Conservation (phyloP, 345 rosid genomes). For the Eucalyptus shirleyi region DNA sequence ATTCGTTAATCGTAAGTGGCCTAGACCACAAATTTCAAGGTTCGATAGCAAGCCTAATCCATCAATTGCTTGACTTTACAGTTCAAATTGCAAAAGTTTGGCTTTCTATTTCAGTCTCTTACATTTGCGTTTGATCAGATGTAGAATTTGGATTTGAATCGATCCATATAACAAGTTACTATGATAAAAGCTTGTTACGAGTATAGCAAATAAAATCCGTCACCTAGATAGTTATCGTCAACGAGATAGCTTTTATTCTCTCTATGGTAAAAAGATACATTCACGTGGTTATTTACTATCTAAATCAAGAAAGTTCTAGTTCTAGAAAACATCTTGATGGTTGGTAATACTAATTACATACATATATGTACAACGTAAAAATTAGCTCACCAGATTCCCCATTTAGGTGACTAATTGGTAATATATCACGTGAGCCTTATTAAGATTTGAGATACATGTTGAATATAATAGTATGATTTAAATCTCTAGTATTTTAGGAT, state of each 20-base stretch:
- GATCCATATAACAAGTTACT: background rate
- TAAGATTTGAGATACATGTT: background rate
- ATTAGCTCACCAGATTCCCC: background rate
- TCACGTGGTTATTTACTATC: background rate
- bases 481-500: background rate
- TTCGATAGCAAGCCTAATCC: background rate
- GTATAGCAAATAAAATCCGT: background rate
- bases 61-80: background rate
- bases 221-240: background rate
- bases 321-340: background rate
- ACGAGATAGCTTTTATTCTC: background rate
- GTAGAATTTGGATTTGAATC: background rate
- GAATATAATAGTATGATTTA: background rate
- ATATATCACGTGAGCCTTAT: background rate
- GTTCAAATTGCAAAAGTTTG: background rate
- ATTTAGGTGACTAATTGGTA: background rate
- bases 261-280: background rate
- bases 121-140: background rate
- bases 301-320: background rate
- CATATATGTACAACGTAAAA: background rate
- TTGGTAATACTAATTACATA: background rate
- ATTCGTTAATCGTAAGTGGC: background rate
- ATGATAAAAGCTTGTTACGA: background rate
- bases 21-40: background rate
- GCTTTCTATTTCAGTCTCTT: background rate